Percentiles rank a stretch among this genome's conserved stretches.
Conservation (phyloP, 2,329 filamentous ascomycete species). For the Colletotrichum siamense region DNA sequence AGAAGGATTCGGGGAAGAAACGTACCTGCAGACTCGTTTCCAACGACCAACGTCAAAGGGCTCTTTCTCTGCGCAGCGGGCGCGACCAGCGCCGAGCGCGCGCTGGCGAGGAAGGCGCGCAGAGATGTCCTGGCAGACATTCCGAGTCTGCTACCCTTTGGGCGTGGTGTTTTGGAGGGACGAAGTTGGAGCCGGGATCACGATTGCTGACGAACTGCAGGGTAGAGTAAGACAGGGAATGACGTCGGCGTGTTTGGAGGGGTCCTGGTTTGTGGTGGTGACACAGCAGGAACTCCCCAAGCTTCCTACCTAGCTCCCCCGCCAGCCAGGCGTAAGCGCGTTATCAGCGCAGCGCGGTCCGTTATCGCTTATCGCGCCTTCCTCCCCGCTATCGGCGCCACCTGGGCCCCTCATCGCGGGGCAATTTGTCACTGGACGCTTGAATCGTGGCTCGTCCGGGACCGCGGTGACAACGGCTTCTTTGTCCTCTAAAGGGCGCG, state of each 20-base stretch:
- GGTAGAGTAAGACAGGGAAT: background rate
- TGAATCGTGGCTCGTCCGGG: background rate
- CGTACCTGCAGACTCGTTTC: constrained; percentile 71
- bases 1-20: background rate
- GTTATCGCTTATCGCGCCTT: constrained; percentile 2
- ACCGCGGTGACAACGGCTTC: background rate
- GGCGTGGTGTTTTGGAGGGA: background rate
- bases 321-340: background rate
- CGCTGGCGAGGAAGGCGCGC: constrained; percentile 55
- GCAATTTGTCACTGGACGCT: background rate
- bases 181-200: background rate
- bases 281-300: background rate
- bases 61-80: constrained; percentile 47
- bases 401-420: background rate
- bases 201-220: background rate
- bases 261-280: background rate
- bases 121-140: constrained; percentile 46
- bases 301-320: background rate
- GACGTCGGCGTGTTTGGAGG: constrained; percentile 3
- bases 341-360: constrained; percentile 1
- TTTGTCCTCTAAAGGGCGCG: background rate
- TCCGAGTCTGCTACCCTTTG: background rate
- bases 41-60: constrained; percentile 67
- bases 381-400: constrained; percentile 1
- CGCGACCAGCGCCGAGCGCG: constrained; percentile 50